Evolutionary conservation across 805 yeast genomes (phyloP).

Genomic region (Candida glaebosa): DNA sequence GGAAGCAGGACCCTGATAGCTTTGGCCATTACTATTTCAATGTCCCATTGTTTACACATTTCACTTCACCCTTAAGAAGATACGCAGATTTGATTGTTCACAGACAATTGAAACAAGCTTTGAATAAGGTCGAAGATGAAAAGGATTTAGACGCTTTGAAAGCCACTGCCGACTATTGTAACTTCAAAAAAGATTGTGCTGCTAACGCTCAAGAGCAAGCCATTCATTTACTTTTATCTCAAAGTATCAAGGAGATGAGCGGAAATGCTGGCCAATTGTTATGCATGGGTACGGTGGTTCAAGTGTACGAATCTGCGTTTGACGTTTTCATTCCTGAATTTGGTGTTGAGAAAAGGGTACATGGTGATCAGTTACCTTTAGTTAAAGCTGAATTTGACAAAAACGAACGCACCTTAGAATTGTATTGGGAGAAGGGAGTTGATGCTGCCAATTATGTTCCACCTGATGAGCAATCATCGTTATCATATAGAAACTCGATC

Average conservation of each 20-base stretch:
- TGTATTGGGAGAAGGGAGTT: constrained; percentile 89
- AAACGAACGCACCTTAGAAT: constrained; percentile 60
- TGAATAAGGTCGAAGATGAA: constrained; percentile 36
- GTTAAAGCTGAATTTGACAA: constrained; percentile 90
- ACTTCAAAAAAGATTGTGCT: constrained; percentile 93
- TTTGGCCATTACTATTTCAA: constrained; percentile 79
- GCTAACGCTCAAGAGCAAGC: constrained; percentile 93
- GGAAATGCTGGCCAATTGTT: constrained; percentile 75
- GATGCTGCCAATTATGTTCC: constrained; percentile 91
- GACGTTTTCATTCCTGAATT: constrained; percentile 90
- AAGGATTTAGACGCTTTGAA: constrained; percentile 65
- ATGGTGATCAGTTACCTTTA: constrained; percentile 93
- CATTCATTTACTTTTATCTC: constrained; percentile 78
- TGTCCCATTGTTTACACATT: constrained; percentile 85
- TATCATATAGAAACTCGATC: constrained; percentile 73
- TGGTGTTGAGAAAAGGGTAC: constrained; percentile 94
- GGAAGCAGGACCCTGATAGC: constrained; percentile 75
- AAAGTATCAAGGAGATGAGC: constrained; percentile 73
- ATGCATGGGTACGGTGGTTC: constrained; percentile 82
- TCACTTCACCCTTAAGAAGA: constrained; percentile 87
- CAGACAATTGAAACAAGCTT: constrained; percentile 74
- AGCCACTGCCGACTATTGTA: constrained; percentile 87
- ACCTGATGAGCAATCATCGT: constrained; percentile 77
- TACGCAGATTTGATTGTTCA: constrained; percentile 92
- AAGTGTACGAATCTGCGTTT: constrained; percentile 93